Base-by-base conservation (phyloP, 176 grass and related monocot genomes). In the Carex kokanica region DNA sequence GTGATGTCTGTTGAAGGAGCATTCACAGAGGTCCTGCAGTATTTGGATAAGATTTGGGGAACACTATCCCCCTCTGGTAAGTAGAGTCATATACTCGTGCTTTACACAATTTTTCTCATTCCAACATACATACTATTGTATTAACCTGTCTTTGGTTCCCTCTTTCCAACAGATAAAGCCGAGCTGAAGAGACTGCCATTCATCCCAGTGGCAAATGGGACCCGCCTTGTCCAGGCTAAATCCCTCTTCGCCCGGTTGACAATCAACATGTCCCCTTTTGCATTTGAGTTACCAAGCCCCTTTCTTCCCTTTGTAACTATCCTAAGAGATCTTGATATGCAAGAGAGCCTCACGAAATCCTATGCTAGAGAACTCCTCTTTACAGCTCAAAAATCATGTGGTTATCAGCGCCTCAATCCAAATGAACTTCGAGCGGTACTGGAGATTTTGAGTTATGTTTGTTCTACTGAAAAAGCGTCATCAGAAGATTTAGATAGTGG, bases 181-280 rank as follows among this genome's bases (percentile, higher is more conserved):
- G 87, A 98, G 80, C 67, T 98, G 87, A 84, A 93, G 90, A 93
- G 89, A 80, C 64, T 94, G 84, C 85, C 92, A 82, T 94, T 98
- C 86, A 86, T 98, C 84, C 95, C 95, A 71, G 95, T 98, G 80
- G 95, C 95, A 78, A 94, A 94, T 84, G 95, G 95, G 51, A 98
- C 92, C 74, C 95, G 92, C 84, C 94, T 98, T 60, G 91, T 98
- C 70, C 79, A 67, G 7, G 92, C 88, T n/a, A 93, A 94, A 69
- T 98, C 92, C 62, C 90, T 98, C 79, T 98, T 98, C 82, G 95
- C 84, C 64, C 95, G 87, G 64, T 84, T 98, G 80, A 85, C 89
- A 49, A 89, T 94, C 81, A 94, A 93, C 87, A 92, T 98, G 91
- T 94, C 92, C 58, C 95, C 92, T 77, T 98, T 98, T 88, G 92